Evolutionary conservation across 495 filamentous ascomycete species (phyloP), one percentile per base, ranked within the genome.

Genomic region (Talaromyces ruber): DNA sequence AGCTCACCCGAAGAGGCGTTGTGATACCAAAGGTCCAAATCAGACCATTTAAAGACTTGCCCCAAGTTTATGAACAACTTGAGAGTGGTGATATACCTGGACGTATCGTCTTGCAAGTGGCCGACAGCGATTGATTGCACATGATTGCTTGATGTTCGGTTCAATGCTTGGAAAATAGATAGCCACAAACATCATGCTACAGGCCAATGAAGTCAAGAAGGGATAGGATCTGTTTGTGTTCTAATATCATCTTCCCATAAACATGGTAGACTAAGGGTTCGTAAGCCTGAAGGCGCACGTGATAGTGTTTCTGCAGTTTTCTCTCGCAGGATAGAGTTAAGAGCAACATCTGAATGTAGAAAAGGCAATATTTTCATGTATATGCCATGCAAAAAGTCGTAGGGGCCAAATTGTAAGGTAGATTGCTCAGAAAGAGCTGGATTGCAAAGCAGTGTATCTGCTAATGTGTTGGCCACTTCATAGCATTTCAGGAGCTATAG

Each of bases 21-120:
- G 77, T 81, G 30, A 80, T 77, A 50, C 78, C 79, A 25, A 74
- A 72, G 34, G 70, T 81, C 29, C 69, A 74, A 57, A 68, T 81
- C 1, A 68, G 79, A 26, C 70, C 69, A 8, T 81, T 82, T 64
- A 74, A 59, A 45, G 76, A 82, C 24, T 59, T 81, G 59, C 70
- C 72, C 3, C 21, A 32, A 24, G 50, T 53, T 21, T 55, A 55
- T 34, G 60, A 62, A 6, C 22, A 53, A 12, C 52, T 62, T 21
- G 60, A 62, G 30, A 62, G 29, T n/a, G 60, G 60, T 26, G 60
- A 62, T 37, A 21, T 62, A n/a, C 24, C 53, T 22, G 71, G 75
- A 43, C 64, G 76, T 53, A 69, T 79, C 52, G 74, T 77, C 30
- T 65, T 77, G 24, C 64, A 73, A 43, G 65, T 77, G 30, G 43